Percentiles rank a stretch among this genome's conserved stretches.
phyloP scores from a whole-genome alignment of 345 rosid species.

The Citrus medica region DNA sequence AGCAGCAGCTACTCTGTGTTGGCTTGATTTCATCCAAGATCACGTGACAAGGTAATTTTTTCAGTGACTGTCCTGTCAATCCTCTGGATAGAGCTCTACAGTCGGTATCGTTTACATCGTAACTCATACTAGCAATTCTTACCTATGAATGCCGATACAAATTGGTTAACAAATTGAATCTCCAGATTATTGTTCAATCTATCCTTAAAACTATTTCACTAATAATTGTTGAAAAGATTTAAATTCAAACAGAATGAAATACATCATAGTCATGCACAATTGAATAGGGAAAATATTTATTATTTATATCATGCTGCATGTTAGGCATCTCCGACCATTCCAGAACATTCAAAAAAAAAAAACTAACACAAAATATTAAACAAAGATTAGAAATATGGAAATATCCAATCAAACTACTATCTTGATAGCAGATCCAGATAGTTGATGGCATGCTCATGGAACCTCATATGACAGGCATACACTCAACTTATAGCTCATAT shows the following conservation, averaged over 20 bases:
- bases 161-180: neutral
- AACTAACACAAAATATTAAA: neutral
- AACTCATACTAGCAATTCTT: constrained; percentile 37
- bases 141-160: constrained; percentile 33
- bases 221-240: neutral
- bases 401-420: neutral
- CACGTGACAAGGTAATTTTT: constrained; percentile 61
- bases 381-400: neutral
- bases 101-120: constrained; percentile 38
- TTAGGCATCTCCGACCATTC: neutral
- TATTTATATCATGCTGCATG: neutral
- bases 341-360: neutral
- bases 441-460: neutral
- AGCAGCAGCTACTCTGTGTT: constrained; percentile 47
- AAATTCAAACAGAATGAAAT: neutral
- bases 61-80: constrained; percentile 55
- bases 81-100: constrained; percentile 49
- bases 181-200: neutral
- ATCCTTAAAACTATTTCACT: neutral
- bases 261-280: neutral
- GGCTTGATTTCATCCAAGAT: constrained; percentile 48
- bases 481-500: neutral
- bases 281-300: neutral
- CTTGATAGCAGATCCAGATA: neutral
- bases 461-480: neutral